These are phyloP conservation scores for Termitomyces sp. DNA, from an alignment of 768 basidiomycete species.

Conservation along the genomic window DNA sequence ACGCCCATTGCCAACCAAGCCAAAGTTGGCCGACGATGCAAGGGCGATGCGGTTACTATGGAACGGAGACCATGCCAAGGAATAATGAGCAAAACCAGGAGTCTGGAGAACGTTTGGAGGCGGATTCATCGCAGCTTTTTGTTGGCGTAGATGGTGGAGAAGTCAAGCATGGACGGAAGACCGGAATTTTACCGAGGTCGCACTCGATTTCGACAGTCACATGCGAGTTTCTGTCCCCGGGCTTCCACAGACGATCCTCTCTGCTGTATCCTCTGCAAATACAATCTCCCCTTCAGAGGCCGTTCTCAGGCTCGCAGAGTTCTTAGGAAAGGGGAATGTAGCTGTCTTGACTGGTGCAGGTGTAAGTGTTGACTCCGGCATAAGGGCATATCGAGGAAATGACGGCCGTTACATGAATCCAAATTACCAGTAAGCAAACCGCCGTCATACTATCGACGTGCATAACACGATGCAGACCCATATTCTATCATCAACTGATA, in stretches of 20 bases:
- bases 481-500: constrained; percentile 80
- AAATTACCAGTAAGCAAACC: constrained; percentile 65
- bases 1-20: constrained; percentile 93
- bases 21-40: constrained; percentile 88
- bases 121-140: constrained; percentile 21
- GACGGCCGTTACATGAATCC: constrained; percentile 88
- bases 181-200: constrained; percentile 12
- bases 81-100: constrained; percentile 81
- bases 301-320: constrained; percentile 53
- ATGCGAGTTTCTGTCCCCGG: constrained; percentile 81
- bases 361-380: constrained; percentile 92
- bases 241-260: constrained; percentile 56
- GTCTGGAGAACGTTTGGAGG: constrained; percentile 56
- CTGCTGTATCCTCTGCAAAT: constrained; percentile 30
- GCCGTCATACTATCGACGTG: neutral
- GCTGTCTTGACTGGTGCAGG: constrained; percentile 86
- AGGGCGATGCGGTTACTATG: constrained; percentile 68
- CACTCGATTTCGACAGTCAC: constrained; percentile 30
- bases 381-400: constrained; percentile 85
- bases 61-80: constrained; percentile 82
- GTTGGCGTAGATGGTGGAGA: neutral
- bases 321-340: constrained; percentile 66
- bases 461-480: constrained; percentile 36
- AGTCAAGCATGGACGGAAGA: constrained; percentile 1
- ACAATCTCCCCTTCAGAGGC: constrained; percentile 44